These are phyloP conservation scores for Fraxinus baroniana DNA, from an alignment of 305 asterid species.

Conservation along the genomic window DNA sequence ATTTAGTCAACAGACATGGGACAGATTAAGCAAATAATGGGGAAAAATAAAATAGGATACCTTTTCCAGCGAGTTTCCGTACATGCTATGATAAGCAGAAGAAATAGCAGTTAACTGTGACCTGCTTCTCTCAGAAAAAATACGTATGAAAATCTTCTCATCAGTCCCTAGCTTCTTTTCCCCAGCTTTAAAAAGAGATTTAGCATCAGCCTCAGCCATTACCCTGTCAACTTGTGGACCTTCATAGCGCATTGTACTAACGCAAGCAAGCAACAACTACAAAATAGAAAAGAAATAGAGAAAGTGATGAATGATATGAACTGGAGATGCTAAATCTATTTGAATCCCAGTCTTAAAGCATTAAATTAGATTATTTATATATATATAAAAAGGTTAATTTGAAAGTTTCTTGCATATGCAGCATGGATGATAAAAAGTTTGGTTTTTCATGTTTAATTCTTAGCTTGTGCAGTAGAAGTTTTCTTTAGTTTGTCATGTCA, in stretches of 20 bases:
- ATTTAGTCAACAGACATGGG: neutral
- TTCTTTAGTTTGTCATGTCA: neutral
- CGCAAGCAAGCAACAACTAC: conserved; percentile 74
- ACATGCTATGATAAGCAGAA: conserved; percentile 63
- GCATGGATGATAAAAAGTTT: neutral
- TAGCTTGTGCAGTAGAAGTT: neutral
- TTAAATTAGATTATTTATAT: neutral
- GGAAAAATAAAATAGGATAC: conserved; percentile 32
- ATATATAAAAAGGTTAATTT: neutral
- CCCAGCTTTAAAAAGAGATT: conserved; percentile 83
- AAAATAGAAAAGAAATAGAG: conserved; percentile 17
- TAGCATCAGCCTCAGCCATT: conserved; percentile 74
- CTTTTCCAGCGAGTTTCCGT: conserved; percentile 69
- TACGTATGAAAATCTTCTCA: conserved; percentile 67
- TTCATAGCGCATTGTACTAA: conserved; percentile 62
- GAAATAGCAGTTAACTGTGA: conserved; percentile 70
- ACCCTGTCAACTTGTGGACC: conserved; percentile 83
- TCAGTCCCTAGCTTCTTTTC: conserved; percentile 92
- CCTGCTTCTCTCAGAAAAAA: conserved; percentile 75
- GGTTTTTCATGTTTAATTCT: neutral
- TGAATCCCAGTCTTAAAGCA: neutral
- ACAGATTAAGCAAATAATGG: neutral
- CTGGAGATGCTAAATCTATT: neutral
- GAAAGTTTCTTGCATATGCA: neutral
- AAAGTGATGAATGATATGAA: neutral